Conservation (phyloP, 495 filamentous ascomycete species). For the Bacidia gigantensis region DNA sequence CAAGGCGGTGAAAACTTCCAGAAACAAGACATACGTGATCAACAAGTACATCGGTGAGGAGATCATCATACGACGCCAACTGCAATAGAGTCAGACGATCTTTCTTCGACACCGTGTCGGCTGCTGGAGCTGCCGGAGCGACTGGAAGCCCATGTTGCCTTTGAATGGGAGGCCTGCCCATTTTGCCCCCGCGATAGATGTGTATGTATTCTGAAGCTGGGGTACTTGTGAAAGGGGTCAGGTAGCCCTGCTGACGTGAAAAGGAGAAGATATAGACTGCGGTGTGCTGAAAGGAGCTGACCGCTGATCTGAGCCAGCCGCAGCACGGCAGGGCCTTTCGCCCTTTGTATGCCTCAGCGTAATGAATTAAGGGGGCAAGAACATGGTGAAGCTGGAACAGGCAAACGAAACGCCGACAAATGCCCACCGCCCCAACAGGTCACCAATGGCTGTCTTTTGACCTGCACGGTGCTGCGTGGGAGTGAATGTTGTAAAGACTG, state of each 20-base stretch:
- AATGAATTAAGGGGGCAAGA: not conserved
- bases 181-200: not conserved
- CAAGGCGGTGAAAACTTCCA: not conserved
- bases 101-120: slow-evolving; percentile 17
- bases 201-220: no score
- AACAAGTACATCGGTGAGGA: slow-evolving; percentile 88
- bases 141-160: not conserved
- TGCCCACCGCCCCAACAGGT: not conserved
- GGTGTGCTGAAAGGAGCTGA: not conserved
- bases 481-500: not conserved
- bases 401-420: not conserved
- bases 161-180: slow-evolving; percentile 1
- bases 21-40: slow-evolving; percentile 58
- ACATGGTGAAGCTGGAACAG: not conserved
- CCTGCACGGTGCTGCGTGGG: not conserved
- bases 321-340: not conserved
- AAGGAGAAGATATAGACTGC: not conserved
- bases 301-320: not conserved
- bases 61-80: slow-evolving; percentile 85
- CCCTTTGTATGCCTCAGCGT: not conserved
- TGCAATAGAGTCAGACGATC: slow-evolving; percentile 71
- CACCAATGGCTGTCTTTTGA: not conserved
- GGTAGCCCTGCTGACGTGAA: not conserved
- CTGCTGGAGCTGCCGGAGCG: not conserved
- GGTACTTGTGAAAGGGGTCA: not conserved